Evolutionary conservation across 2,329 filamentous ascomycete species (phyloP).

Genomic region (Neofusicoccum parvum): DNA sequence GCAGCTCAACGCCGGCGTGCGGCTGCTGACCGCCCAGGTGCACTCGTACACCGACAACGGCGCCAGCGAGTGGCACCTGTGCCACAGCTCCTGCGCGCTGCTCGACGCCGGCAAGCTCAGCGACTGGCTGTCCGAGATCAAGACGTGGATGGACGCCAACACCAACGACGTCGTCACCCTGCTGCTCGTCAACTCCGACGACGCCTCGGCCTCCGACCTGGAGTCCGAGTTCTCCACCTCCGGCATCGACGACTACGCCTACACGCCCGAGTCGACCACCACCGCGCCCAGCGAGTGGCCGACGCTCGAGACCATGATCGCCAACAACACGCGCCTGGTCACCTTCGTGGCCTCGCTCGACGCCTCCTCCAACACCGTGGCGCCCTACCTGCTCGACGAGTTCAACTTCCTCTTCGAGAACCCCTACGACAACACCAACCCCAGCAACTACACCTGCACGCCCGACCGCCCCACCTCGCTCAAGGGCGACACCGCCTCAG

Average conservation of each 20-base stretch:
- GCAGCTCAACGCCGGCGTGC: conserved; percentile 67
- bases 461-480: conserved; percentile 63
- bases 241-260: conserved; percentile 62
- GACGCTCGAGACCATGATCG: conserved; percentile 66
- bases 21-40: conserved; percentile 69
- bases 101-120: conserved; percentile 67
- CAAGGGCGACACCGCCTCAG: conserved; percentile 47
- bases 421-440: conserved; percentile 61
- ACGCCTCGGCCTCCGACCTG: conserved; percentile 55
- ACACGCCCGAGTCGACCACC: conserved; percentile 42
- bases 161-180: conserved; percentile 73
- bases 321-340: conserved; percentile 61
- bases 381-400: conserved; percentile 60
- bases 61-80: conserved; percentile 58
- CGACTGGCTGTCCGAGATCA: conserved; percentile 63
- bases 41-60: conserved; percentile 52
- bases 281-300: conserved; percentile 58
- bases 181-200: conserved; percentile 68
- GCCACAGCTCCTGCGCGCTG: conserved; percentile 65
- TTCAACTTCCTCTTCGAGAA: conserved; percentile 70
- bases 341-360: conserved; percentile 60
- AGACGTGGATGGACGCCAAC: conserved; percentile 65
- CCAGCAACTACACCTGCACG: conserved; percentile 67
- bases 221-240: conserved; percentile 45
- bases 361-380: conserved; percentile 28